phyloP scores from a whole-genome alignment of 805 yeast genomes.

The Yarrowia sp. region DNA sequence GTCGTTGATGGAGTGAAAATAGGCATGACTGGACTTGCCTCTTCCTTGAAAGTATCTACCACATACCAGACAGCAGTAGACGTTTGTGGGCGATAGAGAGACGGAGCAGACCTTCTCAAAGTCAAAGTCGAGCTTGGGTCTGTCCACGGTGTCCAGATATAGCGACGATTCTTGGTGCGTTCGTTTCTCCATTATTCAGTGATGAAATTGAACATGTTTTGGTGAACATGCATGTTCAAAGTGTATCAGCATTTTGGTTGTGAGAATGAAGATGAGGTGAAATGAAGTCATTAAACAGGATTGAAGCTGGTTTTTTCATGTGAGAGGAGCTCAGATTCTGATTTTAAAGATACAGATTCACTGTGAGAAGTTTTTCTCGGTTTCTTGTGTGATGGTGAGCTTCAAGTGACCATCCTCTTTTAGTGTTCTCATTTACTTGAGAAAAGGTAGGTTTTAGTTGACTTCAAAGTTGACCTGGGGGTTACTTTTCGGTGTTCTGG shows the following conservation, averaged over 20 bases:
- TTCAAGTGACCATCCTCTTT: neutral
- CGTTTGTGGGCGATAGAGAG: conserved; percentile 64
- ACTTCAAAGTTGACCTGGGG: too few relatives aligned
- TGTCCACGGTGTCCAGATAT: conserved; percentile 51
- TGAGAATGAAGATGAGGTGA: neutral
- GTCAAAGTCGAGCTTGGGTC: conserved; percentile 67
- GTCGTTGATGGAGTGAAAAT: conserved; percentile 66
- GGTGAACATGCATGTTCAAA: conserved; percentile 1
- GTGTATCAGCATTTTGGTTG: neutral
- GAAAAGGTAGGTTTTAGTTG: too few relatives aligned
- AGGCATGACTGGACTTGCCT: conserved; percentile 68
- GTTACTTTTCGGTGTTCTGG: too few relatives aligned
- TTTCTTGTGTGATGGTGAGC: too few relatives aligned
- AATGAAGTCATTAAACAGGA: too few relatives aligned
- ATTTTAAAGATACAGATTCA: too few relatives aligned
- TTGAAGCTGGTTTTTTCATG: too few relatives aligned
- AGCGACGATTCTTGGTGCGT: conserved; percentile 39
- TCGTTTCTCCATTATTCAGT: conserved; percentile 23
- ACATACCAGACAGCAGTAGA: conserved; percentile 76
- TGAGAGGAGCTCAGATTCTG: too few relatives aligned
- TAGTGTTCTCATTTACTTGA: too few relatives aligned
- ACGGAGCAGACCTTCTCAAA: conserved; percentile 70
- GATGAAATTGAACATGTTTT: neutral
- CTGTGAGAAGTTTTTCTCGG: too few relatives aligned
- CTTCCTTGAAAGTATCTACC: conserved; percentile 78